Base-by-base conservation (phyloP, 495 filamentous ascomycete species). In the Friedmanniomyces simplex region DNA sequence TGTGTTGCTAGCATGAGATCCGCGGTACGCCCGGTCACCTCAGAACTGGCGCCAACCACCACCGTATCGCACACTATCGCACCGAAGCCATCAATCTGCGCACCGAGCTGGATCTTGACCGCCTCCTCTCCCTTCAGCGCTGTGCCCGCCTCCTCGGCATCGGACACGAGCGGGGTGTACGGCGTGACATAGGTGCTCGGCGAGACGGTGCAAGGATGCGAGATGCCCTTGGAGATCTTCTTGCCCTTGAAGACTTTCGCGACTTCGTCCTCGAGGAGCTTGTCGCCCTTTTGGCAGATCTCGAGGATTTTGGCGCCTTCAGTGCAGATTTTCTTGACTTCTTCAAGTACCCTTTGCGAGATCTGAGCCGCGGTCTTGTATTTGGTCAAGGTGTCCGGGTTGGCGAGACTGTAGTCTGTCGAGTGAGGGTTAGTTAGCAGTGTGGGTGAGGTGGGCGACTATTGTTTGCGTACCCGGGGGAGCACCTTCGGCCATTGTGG, bases 211-310 rank as follows among this genome's bases (percentile, higher is more conserved):
- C 90, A 96, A 21, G 94, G 94, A 78, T 96, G 91, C 42, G 84
- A 79, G 71, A 94, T 85, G 73, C 91, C 91, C 78, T 98, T 98
- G 63, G 73, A 62, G 61, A 96, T 86, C 76, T 95, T 96, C 78
- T 96, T 98, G 73, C 89, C 91, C 72, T 95, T 91, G 79, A 93
- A 97, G 63, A 98, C 91, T 76, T 97, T 98, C 62, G 82, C 72
- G 54, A 94, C 79, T 69, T 97, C 93, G 66, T 95, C 93, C 25
- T 91, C 89, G 59, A 98, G 81, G 50, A 97, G 79, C 78, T 89
- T 84, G 78, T 98, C 93, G 67, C 93, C 93, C 73, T 89, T 82
- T 77, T 96, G 83, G 77, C 93, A 98, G 71, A 97, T 79, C 64
- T 85, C 82, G 53, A 96, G 78, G 58, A 97, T 89, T 75, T 93